These are phyloP conservation scores for Cruciata laevipes DNA, from an alignment of 257 asterid species.

Conservation along the genomic window DNA sequence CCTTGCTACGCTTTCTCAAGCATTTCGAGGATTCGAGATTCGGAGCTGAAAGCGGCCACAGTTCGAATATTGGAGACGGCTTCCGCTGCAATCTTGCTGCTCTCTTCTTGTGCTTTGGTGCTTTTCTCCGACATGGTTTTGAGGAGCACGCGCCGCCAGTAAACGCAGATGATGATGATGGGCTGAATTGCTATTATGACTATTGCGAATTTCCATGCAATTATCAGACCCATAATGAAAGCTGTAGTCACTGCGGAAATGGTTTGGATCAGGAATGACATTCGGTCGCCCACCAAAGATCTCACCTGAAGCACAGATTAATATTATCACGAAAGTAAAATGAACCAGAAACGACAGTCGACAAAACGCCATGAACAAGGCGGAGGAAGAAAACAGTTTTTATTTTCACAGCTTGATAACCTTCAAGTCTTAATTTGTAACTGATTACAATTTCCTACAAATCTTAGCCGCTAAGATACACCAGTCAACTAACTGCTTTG, in stretches of 20 bases:
- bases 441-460: too few relatives aligned
- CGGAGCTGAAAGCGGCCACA: slow-evolving; percentile 74
- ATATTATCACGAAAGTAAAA: neutral
- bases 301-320: slow-evolving; percentile 37
- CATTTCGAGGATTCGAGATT: slow-evolving; percentile 58
- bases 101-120: slow-evolving; percentile 64
- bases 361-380: too few relatives aligned
- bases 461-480: too few relatives aligned
- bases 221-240: slow-evolving; percentile 65
- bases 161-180: slow-evolving; percentile 52
- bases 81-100: slow-evolving; percentile 87
- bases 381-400: too few relatives aligned
- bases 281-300: slow-evolving; percentile 83
- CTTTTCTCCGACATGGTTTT: slow-evolving; percentile 71
- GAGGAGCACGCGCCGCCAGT: slow-evolving; percentile 52
- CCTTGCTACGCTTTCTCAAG: slow-evolving; percentile 65
- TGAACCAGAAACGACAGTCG: too few relatives aligned
- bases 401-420: too few relatives aligned
- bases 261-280: slow-evolving; percentile 67
- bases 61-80: slow-evolving; percentile 84
- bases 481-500: too few relatives aligned
- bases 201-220: slow-evolving; percentile 82
- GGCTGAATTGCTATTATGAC: slow-evolving; percentile 89
- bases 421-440: too few relatives aligned
- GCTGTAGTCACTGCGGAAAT: slow-evolving; percentile 66